phyloP scores from a whole-genome alignment of 2,329 filamentous ascomycete genomes.

The Fusarium sp. region DNA sequence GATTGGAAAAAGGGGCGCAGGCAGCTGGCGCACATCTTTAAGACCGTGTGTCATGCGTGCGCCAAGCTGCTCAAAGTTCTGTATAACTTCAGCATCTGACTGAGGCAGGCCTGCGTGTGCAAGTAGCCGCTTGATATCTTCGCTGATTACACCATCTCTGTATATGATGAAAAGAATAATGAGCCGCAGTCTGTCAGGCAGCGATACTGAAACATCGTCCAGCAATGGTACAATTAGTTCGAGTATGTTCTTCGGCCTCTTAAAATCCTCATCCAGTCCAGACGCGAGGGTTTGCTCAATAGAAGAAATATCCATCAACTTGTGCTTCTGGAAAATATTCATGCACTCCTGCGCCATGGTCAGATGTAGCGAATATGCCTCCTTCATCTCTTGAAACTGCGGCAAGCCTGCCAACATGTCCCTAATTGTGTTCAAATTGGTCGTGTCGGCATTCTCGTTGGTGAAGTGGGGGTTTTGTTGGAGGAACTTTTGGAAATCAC shows the following conservation, averaged over 20 bases:
- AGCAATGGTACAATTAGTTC: conserved; percentile 89
- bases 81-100: conserved; percentile 78
- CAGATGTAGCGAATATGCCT: conserved; percentile 92
- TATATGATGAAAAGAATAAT: conserved; percentile 89
- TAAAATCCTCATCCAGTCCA: conserved; percentile 91
- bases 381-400: conserved; percentile 95
- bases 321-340: conserved; percentile 88
- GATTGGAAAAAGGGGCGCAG: conserved; percentile 77
- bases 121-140: conserved; percentile 87
- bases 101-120: conserved; percentile 84
- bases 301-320: conserved; percentile 87
- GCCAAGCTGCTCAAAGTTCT: conserved; percentile 86
- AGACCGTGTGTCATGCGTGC: conserved; percentile 76
- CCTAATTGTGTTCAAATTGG: conserved; percentile 89
- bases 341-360: conserved; percentile 98
- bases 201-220: conserved; percentile 81
- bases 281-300: conserved; percentile 93
- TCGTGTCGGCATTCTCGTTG: conserved; percentile 75
- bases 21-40: conserved; percentile 79
- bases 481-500: conserved; percentile 93
- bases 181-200: conserved; percentile 83
- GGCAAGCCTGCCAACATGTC: conserved; percentile 97
- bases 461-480: conserved; percentile 93
- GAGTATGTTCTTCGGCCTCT: conserved; percentile 89
- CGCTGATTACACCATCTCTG: conserved; percentile 83